These are phyloP conservation scores for Salix purpurea DNA, from an alignment of 345 rosid species.

Conservation along the genomic window DNA sequence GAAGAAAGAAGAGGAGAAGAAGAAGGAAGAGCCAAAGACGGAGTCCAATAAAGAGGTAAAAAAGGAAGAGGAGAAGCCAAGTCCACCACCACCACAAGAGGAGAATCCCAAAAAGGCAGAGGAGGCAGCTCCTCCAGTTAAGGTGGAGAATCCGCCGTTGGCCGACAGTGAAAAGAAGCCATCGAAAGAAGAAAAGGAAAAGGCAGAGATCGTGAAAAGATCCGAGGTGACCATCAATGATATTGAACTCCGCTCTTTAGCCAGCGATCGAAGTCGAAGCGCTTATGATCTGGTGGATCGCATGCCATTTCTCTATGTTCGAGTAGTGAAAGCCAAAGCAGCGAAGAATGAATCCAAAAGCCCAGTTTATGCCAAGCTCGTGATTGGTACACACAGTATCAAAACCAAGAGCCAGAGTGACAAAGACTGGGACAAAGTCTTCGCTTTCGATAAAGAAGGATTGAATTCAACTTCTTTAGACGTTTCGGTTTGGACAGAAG, in stretches of 20 bases:
- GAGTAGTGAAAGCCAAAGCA: conserved; percentile 66
- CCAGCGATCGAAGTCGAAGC: conserved; percentile 49
- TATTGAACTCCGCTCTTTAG: conserved; percentile 51
- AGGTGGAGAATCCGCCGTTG: conserved; percentile 39
- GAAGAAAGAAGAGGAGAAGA: conserved; percentile 31
- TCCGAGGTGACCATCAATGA: conserved; percentile 35
- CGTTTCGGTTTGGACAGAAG: conserved; percentile 73
- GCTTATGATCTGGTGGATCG: conserved; percentile 74
- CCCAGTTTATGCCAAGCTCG: conserved; percentile 59
- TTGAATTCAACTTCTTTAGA: conserved; percentile 64
- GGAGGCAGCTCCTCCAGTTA: conserved; percentile 15
- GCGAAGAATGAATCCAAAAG: conserved; percentile 32
- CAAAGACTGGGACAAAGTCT: conserved; percentile 88
- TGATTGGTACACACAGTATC: conserved; percentile 74
- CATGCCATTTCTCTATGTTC: conserved; percentile 76
- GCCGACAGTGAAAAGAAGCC: conserved; percentile 46
- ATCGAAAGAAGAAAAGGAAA: conserved; percentile 24
- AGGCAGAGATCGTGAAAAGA: conserved; percentile 26
- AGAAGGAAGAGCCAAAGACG: conserved; percentile 21
- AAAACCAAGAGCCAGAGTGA: conserved; percentile 59
- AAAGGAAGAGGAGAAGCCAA: conserved; percentile 33
- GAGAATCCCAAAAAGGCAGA: conserved; percentile 16
- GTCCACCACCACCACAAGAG: conserved; percentile 17
- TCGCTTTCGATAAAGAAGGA: conserved; percentile 80
- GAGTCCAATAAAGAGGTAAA: conserved; percentile 21